phyloP scores from a whole-genome alignment of 2,329 filamentous ascomycete genomes.

The Hymenoscyphus fructigenus region DNA sequence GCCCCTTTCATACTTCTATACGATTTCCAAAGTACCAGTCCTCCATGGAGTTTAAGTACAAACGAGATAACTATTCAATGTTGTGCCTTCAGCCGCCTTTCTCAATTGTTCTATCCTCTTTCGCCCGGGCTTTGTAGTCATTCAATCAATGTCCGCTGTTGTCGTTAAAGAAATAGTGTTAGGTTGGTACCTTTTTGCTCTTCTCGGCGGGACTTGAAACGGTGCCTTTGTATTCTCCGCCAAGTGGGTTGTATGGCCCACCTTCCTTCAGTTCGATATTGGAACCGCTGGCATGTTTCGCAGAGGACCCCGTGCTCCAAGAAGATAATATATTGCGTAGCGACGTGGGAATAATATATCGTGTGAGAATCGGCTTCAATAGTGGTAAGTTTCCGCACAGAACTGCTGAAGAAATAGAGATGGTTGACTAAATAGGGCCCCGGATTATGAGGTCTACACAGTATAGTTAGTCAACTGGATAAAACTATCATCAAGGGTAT shows the following conservation, averaged over 20 bases:
- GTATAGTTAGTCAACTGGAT: neutral
- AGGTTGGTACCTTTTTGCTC: neutral
- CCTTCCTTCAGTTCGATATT: neutral
- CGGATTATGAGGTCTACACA: neutral
- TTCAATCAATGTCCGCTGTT: neutral
- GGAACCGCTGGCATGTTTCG: neutral
- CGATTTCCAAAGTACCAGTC: too few species aligned
- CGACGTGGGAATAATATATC: neutral
- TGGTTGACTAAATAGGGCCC: neutral
- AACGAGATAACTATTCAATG: too few species aligned
- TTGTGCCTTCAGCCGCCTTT: too few species aligned
- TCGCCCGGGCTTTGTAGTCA: neutral
- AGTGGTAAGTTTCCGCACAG: slow-evolving; percentile 1
- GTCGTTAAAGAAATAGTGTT: neutral
- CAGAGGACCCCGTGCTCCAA: neutral
- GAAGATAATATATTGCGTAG: neutral
- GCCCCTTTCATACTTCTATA: too few species aligned
- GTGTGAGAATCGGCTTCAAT: neutral
- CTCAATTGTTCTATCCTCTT: neutral
- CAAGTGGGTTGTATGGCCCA: neutral
- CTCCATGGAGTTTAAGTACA: too few species aligned
- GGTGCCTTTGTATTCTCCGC: neutral
- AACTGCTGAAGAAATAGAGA: slow-evolving; percentile 2
- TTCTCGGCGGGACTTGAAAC: neutral
- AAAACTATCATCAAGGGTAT: neutral